A percentile compares a stretch with the other conserved stretches of the same genome.
phyloP scores from a whole-genome alignment of 805 yeast genomes.

The Isabelozyma heimii region DNA sequence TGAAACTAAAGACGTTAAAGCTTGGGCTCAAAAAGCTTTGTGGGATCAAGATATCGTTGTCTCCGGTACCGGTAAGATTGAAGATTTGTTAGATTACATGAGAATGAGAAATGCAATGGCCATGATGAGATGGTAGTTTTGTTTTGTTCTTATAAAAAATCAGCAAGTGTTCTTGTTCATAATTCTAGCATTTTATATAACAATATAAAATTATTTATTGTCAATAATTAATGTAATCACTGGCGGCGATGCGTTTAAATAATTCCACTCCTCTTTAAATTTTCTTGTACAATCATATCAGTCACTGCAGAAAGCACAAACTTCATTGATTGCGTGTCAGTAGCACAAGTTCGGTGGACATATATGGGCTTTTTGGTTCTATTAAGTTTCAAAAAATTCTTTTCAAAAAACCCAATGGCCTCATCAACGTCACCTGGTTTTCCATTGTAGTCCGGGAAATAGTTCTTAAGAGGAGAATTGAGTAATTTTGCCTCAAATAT shows the following conservation, averaged over 20 bases:
- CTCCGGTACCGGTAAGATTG: slow-evolving; percentile 84
- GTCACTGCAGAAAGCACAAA: slow-evolving; percentile 91
- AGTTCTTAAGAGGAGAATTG: slow-evolving; percentile 61
- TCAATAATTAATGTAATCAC: background rate
- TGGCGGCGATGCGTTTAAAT: slow-evolving; percentile 31
- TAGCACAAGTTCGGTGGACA: slow-evolving; percentile 92
- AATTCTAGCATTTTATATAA: background rate
- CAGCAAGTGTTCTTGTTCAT: background rate
- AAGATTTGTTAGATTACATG: slow-evolving; percentile 78
- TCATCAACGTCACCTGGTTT: slow-evolving; percentile 57
- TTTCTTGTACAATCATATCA: slow-evolving; percentile 83
- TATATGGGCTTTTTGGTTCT: slow-evolving; percentile 73
- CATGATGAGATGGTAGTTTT: slow-evolving; percentile 65
- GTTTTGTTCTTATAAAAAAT: background rate
- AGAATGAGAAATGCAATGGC: slow-evolving; percentile 88
- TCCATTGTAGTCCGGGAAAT: slow-evolving; percentile 79
- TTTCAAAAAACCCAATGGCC: slow-evolving; percentile 70
- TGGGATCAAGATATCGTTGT: slow-evolving; percentile 85
- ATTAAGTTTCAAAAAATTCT: slow-evolving; percentile 61
- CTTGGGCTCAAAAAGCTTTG: slow-evolving; percentile 73
- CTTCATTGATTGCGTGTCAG: slow-evolving; percentile 84
- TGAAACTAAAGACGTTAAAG: slow-evolving; percentile 54
- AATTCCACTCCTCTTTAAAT: slow-evolving; percentile 74
- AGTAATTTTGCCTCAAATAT: slow-evolving; percentile 68
- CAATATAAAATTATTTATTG: background rate